Evolutionary conservation across 2,329 filamentous ascomycete species (phyloP).

Genomic region (Nigrospora sphaerica): DNA sequence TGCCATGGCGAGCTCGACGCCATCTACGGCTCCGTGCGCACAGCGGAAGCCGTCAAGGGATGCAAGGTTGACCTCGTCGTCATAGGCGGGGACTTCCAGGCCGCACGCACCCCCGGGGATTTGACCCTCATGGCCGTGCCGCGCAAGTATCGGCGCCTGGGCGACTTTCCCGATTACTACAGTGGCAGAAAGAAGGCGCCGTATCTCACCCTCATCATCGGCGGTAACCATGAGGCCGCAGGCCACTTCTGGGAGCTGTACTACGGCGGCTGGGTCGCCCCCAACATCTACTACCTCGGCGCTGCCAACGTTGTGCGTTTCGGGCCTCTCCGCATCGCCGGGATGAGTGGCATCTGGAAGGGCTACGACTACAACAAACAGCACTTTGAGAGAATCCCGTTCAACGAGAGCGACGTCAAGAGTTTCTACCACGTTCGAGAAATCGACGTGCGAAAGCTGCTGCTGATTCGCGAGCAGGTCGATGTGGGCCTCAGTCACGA

Average conservation of each 20-base stretch:
- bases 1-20: constrained; percentile 88
- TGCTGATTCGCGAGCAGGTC: constrained; percentile 78
- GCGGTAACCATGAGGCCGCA: constrained; percentile 91
- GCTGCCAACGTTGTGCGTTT: constrained; percentile 82
- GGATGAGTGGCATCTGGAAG: constrained; percentile 93
- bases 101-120: constrained; percentile 82
- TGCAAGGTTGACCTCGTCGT: constrained; percentile 80
- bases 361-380: constrained; percentile 77
- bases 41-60: constrained; percentile 69
- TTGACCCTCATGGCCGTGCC: constrained; percentile 86
- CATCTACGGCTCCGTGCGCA: constrained; percentile 75
- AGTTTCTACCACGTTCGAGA: constrained; percentile 88
- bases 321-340: constrained; percentile 80
- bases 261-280: constrained; percentile 95
- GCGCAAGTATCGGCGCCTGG: constrained; percentile 76
- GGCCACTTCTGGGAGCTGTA: constrained; percentile 87
- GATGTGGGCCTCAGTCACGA: constrained; percentile 92
- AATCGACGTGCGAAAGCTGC: constrained; percentile 81
- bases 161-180: constrained; percentile 94
- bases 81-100: constrained; percentile 95
- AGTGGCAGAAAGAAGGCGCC: constrained; percentile 70
- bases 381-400: constrained; percentile 82
- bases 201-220: constrained; percentile 86
- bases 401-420: constrained; percentile 67
- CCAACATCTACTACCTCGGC: constrained; percentile 95